These are phyloP conservation scores for Dictyostelium discoideum DNA, from an alignment of 78 protist species.

Conservation along the genomic window dicty_2.7 NC_007090.3:926001-926500, in stretches of 20 bases:
- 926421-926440: conserved; percentile 84
- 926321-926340: conserved; percentile 82
- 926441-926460: conserved; percentile 62
- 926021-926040: not conserved
- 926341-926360: conserved; percentile 32
- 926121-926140: not conserved
- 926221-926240: conserved; percentile 61
- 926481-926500: conserved; percentile 27
- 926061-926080: not conserved
- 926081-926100: not conserved
- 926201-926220: conserved; percentile 32
- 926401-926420: conserved; percentile 52
- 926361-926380: conserved; percentile 41
- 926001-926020: not conserved
- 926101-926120: not conserved
- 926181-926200: not conserved
- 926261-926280: conserved; percentile 3
- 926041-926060: not conserved
- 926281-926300: conserved; percentile 56
- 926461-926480: conserved; percentile 76
- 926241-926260: conserved; percentile 28
- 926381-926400: not conserved
- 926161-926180: not conserved
- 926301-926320: conserved; percentile 85
- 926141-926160: not conserved